Base-by-base conservation (phyloP, 768 basidiomycete species). In the Tulasnella sp. region DNA sequence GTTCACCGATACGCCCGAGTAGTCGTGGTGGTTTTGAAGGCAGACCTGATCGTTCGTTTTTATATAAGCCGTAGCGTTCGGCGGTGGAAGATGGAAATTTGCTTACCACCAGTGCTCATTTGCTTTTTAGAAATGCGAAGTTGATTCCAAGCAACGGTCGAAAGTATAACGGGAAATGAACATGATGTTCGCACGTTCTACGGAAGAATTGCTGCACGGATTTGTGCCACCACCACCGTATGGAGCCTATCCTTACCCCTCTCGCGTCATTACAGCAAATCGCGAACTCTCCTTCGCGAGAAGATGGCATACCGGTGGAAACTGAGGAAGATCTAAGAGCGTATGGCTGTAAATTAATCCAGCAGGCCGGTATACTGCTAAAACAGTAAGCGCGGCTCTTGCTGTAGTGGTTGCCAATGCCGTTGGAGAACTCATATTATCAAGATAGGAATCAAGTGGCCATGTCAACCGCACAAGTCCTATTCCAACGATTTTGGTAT, bases 401-500 rank as follows among this genome's bases (percentile, higher is more conserved):
- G 48, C n/a, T 6, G 17, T 43, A 9, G 9, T 19, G 17, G n/a
- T 6, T 43, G 41, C 7, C 27, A 6, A n/a, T 11, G 15, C 3
- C 8, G 4, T n/a, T 55, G 23, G 37, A 46, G 15, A 15, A 48
- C 49, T 17, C 36, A 29, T 6, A 7, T 57, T 27, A 6, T n/a
- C n/a, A n/a, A n/a, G 14, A 11, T 55, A 73, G 73, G n/a, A 96
- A 97, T 62, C 96, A 99, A 67, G 93, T 96, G 27, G 93, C 93
- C 12, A 86, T 97, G 52, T 91, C 96, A 5, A 89, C 93, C 1
- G 96, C 96, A 0, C 93, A 97, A 67, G 89, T 98, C 31, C 72
- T 99, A 1, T 94, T 93, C 67, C 96, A 99, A 61, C 76, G 94
- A 32, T 99, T 99, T 74, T 98, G 86, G 86, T 98, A 80, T 70